Evolutionary conservation across 208 protist genomes (phyloP).

Genomic region (Leishmania mexicana): DNA sequence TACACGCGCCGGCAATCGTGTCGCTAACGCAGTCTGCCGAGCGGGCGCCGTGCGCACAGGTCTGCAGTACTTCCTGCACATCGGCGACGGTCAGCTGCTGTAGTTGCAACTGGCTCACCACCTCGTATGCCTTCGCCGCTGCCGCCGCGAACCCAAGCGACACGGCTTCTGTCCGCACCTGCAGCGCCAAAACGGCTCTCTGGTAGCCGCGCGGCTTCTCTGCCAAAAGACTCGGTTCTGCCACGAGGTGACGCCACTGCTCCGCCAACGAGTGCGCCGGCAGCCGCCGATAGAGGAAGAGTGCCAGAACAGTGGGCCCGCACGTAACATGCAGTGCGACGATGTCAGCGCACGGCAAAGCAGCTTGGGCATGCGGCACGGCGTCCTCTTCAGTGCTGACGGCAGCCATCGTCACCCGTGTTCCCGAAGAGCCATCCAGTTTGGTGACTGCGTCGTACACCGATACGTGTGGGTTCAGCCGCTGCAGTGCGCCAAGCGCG

Average conservation of each 20-base stretch:
- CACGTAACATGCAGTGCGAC: slow-evolving; percentile 21
- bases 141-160: slow-evolving; percentile 12
- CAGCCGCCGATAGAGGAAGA: slow-evolving; percentile 38
- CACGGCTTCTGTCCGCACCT: slow-evolving; percentile 16
- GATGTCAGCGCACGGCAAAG: slow-evolving; percentile 10
- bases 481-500: slow-evolving; percentile 27
- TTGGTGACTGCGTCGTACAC: slow-evolving; percentile 12
- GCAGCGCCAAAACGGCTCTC: slow-evolving; percentile 31
- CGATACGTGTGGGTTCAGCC: slow-evolving; percentile 55
- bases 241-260: slow-evolving; percentile 38
- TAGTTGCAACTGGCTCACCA: slow-evolving; percentile 36
- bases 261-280: slow-evolving; percentile 19
- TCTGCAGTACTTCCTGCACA: slow-evolving; percentile 20
- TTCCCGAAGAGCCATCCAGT: not conserved
- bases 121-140: slow-evolving; percentile 15
- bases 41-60: not conserved
- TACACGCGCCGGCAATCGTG: slow-evolving; percentile 47
- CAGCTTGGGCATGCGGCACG: slow-evolving; percentile 9
- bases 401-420: slow-evolving; percentile 16
- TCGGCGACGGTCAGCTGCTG: slow-evolving; percentile 30
- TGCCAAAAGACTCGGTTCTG: slow-evolving; percentile 20
- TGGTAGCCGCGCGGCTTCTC: slow-evolving; percentile 41
- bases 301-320: slow-evolving; percentile 21
- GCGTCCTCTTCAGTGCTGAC: slow-evolving; percentile 25
- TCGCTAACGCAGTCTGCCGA: slow-evolving; percentile 25